A percentile compares a stretch with the other conserved stretches of the same genome.
Conservation (phyloP, 352 stramenopile species). For the Nothophytophthora sp. region DNA sequence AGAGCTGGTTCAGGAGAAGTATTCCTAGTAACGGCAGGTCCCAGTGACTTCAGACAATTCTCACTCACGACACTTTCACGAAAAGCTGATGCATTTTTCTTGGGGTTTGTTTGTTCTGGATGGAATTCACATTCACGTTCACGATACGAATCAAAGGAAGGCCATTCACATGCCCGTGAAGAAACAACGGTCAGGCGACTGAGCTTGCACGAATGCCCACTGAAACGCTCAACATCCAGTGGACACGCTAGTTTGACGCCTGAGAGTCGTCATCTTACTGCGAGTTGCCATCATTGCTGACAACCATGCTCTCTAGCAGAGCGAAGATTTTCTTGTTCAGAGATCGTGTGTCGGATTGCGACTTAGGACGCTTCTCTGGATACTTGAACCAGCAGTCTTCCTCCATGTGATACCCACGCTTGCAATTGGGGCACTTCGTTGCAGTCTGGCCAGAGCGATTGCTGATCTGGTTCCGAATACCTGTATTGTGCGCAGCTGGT, state of each 20-base stretch:
- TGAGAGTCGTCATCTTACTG: background rate
- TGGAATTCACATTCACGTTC: background rate
- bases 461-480: background rate
- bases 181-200: slow-evolving; percentile 6
- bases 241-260: slow-evolving; percentile 18
- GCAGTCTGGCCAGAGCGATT: background rate
- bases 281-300: background rate
- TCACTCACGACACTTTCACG: background rate
- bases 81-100: slow-evolving; percentile 4
- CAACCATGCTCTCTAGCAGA: slow-evolving; percentile 2
- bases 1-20: background rate
- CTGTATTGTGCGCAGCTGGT: background rate
- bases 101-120: slow-evolving; percentile 4
- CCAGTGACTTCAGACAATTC: background rate
- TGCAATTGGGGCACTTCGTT: slow-evolving; percentile 4
- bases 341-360: slow-evolving; percentile 5
- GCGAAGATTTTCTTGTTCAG: slow-evolving; percentile 12
- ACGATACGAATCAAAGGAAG: background rate
- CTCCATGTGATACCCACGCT: background rate
- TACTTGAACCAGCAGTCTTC: slow-evolving; percentile 7
- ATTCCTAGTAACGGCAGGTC: background rate
- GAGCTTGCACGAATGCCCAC: background rate
- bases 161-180: background rate
- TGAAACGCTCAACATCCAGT: slow-evolving; percentile 13
- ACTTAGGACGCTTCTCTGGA: slow-evolving; percentile 9